Base-by-base conservation (phyloP, 192 early-diverging fungal genomes). In the Cladochytrium replicatum region DNA sequence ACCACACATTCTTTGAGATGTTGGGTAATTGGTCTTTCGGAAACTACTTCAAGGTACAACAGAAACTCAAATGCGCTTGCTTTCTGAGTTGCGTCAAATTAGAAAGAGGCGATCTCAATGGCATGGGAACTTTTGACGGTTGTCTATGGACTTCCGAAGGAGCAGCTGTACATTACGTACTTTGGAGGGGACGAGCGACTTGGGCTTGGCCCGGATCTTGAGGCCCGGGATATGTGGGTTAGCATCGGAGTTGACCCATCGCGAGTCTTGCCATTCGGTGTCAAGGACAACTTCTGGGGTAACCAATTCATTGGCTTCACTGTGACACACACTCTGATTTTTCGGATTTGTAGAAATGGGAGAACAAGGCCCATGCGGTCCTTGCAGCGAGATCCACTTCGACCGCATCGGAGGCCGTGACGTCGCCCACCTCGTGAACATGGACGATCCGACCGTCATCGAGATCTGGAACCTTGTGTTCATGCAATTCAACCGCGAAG, bases 1-100 rank as follows among this genome's bases (percentile, higher is more conserved):
- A 98, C 72, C 94, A 98, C 67, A 98, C 94, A 32, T 98, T 95
- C 77, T 98, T 98, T 73, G 94, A 98, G 68, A 98, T 98, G 94
- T 74, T 98, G 64, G 94, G 94, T 50, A 98, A 98, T 80, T 98
- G 94, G 94, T 95, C 91, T n/a, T 98, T 98, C 66, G 91, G 94
- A 50, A 88, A 98, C 60, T 95, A 98, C 69, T 98, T 98, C 68
- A 98, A 98, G 82, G 82, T 77, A 43, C 22, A 28, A 11, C 21
- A 24, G n/a, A n/a, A n/a, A n/a, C n/a, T n/a, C n/a, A n/a, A n/a
- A n/a, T n/a, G n/a, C n/a, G n/a, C n/a, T n/a, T n/a, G n/a, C n/a
- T n/a, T n/a, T n/a, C n/a, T n/a, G n/a, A n/a, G n/a, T n/a, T n/a
- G n/a, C n/a, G n/a, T n/a, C n/a, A 61, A 24, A 7, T 53, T 68